phyloP scores from a whole-genome alignment of 2,329 filamentous ascomycete species.

The Cordyceps cateniannulata region DNA sequence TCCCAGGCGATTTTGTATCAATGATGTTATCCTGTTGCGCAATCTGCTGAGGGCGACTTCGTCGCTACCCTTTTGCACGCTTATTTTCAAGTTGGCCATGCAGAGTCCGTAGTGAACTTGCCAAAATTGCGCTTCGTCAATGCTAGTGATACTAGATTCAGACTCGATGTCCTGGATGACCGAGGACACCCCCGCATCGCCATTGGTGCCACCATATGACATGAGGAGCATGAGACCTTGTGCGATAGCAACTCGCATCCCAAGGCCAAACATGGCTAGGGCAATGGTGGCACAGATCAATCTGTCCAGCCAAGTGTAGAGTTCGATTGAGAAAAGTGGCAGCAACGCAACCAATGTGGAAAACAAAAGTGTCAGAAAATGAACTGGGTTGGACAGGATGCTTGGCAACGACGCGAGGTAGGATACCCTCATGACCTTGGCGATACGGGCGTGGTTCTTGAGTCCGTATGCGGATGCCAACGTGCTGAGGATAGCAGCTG shows the following conservation, averaged over 20 bases:
- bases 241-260: constrained; percentile 73
- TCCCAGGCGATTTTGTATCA: constrained; percentile 80
- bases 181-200: constrained; percentile 51
- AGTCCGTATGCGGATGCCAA: constrained; percentile 80
- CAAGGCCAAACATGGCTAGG: constrained; percentile 80
- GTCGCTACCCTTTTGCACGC: constrained; percentile 56
- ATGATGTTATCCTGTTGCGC: constrained; percentile 65
- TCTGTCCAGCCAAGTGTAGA: constrained; percentile 78
- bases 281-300: constrained; percentile 76
- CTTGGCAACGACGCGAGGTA: constrained; percentile 77
- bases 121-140: constrained; percentile 95
- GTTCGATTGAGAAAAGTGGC: constrained; percentile 72
- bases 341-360: constrained; percentile 73
- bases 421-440: constrained; percentile 80
- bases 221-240: constrained; percentile 94
- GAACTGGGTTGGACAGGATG: constrained; percentile 88
- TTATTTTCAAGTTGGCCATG: constrained; percentile 87
- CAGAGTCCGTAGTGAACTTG: constrained; percentile 96
- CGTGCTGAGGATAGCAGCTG: constrained; percentile 76
- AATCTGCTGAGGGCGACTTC: constrained; percentile 68
- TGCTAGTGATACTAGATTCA: constrained; percentile 65
- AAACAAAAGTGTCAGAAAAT: constrained; percentile 88
- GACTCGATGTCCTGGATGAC: constrained; percentile 81
- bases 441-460: constrained; percentile 86
- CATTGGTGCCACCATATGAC: constrained; percentile 56